These are phyloP conservation scores for Protomyces arabidopsidicola DNA, from an alignment of 1,139 yeast genomes.

Conservation along the genomic window DNA sequence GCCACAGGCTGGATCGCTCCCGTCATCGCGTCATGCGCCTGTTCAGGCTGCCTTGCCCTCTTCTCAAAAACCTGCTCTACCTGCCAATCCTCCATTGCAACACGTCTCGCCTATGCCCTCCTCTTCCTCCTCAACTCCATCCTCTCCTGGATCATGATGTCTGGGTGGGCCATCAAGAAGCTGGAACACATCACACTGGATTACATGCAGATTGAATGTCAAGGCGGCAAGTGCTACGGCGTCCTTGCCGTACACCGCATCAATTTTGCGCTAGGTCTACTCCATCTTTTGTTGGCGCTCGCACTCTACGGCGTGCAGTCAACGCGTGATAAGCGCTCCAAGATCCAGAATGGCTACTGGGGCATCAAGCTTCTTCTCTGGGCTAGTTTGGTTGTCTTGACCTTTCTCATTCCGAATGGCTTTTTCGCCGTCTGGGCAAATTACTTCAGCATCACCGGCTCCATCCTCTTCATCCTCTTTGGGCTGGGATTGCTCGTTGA, in stretches of 20 bases:
- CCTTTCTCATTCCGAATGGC: constrained; percentile 78
- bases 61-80: constrained; percentile 40
- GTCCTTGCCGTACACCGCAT: constrained; percentile 84
- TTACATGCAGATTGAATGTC: constrained; percentile 64
- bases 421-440: constrained; percentile 90
- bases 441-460: constrained; percentile 76
- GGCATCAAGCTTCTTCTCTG: constrained; percentile 63
- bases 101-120: constrained; percentile 78
- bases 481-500: constrained; percentile 89
- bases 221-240: constrained; percentile 82
- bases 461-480: constrained; percentile 78
- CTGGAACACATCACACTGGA: constrained; percentile 65
- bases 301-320: constrained; percentile 69
- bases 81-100: constrained; percentile 68
- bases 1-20: constrained; percentile 26
- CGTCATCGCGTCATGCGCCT: constrained; percentile 21
- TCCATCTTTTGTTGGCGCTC: constrained; percentile 69
- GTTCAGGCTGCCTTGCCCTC: constrained; percentile 21
- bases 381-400: constrained; percentile 52
- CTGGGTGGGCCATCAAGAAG: constrained; percentile 72
- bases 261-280: constrained; percentile 77
- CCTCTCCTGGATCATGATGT: constrained; percentile 83
- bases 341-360: constrained; percentile 91
- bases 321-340: constrained; percentile 72
- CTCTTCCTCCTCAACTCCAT: constrained; percentile 72